Evolutionary conservation across 164 flowering plant species (phyloP), one percentile per base, ranked within the genome.

Genomic region (Vitis amurensis): DNA sequence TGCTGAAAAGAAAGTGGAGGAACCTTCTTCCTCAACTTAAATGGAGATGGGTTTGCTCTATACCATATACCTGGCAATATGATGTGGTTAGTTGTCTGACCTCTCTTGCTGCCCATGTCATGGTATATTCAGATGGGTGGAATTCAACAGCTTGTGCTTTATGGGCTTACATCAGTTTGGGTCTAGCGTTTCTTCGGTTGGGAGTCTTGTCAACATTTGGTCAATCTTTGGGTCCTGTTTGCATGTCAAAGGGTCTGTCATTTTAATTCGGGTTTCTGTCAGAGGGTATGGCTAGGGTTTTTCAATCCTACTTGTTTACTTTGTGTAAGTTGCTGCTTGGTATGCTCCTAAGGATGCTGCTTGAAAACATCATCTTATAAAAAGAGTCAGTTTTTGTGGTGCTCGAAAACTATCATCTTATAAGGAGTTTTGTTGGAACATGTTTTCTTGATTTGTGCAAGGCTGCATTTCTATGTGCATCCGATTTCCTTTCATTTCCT

Each of bases 1-100:
- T 44, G 60, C 60, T 13, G 73, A 76, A 7, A 80, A 78, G 71
- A 77, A 76, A 74, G 64, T 11, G 23, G 80, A 66, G 31, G 63
- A 71, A 49, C 71, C 78, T 44, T 68, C 66, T 50, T 23, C 81
- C 57, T 71, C 81, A 61, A 48, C 76, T 66, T 80, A 50, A 69
- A 58, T 9, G 10, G 16, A 10, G 9, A 50, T 29, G 59, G 61
- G 44, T 71, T 29, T 64, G 47, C 51, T 13, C 13, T 55, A 8
- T 60, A 9, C 53, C 70, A 12, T 30, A n/a, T 61, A 9, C 66
- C 27, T 59, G 59, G 50, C 66, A 37, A 53, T 57, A 49, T 56
- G 56, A 23, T 14, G 68, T 65, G 69, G 67, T 59, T n/a, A 14
- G 53, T 31, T 61, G 73, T 37, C 44, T 29, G 19, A 30, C 64